Percentiles rank a stretch among this genome's conserved stretches.
Conservation (phyloP, 176 grass and related monocot genomes). For the Pontederia crassipes region DNA sequence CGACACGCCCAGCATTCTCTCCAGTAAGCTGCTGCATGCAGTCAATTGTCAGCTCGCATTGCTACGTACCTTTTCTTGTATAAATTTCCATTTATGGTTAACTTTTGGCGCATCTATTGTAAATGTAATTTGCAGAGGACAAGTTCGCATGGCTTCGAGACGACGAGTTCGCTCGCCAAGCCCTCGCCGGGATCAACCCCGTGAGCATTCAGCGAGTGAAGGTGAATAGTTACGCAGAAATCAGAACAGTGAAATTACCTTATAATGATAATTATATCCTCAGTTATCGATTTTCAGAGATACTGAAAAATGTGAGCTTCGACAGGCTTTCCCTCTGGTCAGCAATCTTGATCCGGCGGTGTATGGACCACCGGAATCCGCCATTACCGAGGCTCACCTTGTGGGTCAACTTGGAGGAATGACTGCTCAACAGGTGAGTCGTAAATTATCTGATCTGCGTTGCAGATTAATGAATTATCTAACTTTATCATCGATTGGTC, state of each 20-base stretch:
- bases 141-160: constrained; percentile 99
- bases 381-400: constrained; percentile 71
- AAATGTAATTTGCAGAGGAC: constrained; percentile 44
- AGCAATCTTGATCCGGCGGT: constrained; percentile 65
- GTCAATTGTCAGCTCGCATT: neutral
- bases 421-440: constrained; percentile 68
- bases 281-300: neutral
- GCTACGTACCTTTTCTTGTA: neutral
- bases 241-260: no score
- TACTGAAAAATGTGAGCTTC: neutral
- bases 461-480: no score
- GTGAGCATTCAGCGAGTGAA: constrained; percentile 61
- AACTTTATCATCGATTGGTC: neutral
- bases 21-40: constrained; percentile 49
- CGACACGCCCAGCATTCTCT: constrained; percentile 86
- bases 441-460: neutral
- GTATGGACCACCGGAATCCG: constrained; percentile 71
- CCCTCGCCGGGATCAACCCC: constrained; percentile 88
- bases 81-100: neutral
- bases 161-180: constrained; percentile 85
- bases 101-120: neutral
- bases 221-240: constrained; percentile 29
- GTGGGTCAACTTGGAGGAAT: constrained; percentile 61
- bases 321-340: constrained; percentile 76
- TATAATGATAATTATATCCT: no score